Percentiles rank a stretch among this genome's conserved stretches.
Conservation (phyloP, 352 stramenopile genomes). For the Pythium oligandrum region DNA sequence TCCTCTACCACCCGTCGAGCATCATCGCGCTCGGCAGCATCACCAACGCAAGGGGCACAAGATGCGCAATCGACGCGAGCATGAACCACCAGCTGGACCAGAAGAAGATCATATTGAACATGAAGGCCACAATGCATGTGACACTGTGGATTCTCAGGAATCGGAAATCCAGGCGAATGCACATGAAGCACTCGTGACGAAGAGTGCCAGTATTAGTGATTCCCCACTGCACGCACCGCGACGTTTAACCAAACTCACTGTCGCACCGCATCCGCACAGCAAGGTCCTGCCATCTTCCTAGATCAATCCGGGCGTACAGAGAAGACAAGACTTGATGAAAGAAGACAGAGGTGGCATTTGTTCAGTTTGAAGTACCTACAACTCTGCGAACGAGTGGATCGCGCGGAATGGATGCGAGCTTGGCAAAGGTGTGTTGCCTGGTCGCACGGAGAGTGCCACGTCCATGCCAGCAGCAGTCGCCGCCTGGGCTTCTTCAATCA, state of each 20-base stretch:
- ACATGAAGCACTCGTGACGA: constrained; percentile 4
- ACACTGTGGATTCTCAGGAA: too few species aligned
- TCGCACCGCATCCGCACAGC: background rate
- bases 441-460: constrained; percentile 74
- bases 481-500: constrained; percentile 81
- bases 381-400: constrained; percentile 58
- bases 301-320: background rate
- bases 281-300: constrained; percentile 20
- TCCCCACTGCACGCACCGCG: constrained; percentile 15
- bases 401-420: constrained; percentile 43
- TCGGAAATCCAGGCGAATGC: too few species aligned
- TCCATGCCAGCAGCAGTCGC: constrained; percentile 61
- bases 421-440: constrained; percentile 80
- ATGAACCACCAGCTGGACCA: constrained; percentile 10
- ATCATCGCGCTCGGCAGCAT: background rate
- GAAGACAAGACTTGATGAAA: background rate
- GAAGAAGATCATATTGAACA: constrained; percentile 10
- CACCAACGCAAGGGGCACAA: constrained; percentile 2
- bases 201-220: constrained; percentile 3
- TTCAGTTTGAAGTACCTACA: constrained; percentile 17
- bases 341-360: too few species aligned
- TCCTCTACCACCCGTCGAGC: background rate
- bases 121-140: background rate
- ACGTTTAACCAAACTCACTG: constrained; percentile 9
- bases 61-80: constrained; percentile 3